Evolutionary conservation across 2,329 filamentous ascomycete genomes (phyloP), one percentile per base, ranked within the genome.

Genomic region (Zopfia rhizophila): DNA sequence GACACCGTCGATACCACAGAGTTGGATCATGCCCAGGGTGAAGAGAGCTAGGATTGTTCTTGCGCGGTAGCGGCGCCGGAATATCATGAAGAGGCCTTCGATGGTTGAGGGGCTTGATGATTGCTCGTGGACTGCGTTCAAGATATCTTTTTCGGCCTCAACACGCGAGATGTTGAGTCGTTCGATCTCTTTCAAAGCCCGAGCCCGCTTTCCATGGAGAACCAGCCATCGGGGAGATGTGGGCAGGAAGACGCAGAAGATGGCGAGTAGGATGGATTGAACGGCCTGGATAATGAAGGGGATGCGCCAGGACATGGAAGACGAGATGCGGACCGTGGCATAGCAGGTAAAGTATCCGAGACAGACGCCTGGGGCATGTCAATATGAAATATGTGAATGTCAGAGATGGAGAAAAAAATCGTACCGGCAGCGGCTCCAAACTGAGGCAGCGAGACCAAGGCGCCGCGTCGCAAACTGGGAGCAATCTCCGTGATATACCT

Each of bases 261-360:
- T 31, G 1, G 39, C 41, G 4, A 44, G 39, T 3, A 40, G 49
- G 14, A 51, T 3, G 7, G 56, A 45, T 23, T 80, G 48, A 4
- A 61, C 37, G 0, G 75, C 70, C 49, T 80, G 74, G 1, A 85
- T 57, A 0, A 81, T 67, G 42, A 80, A 85, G 0, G 84, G 83
- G 0, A 81, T 61, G 2, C 82, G 73, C 83, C 83, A 86, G 1
- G 82, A 76, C 13, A 81, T 61, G 2, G 76, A 77, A 2, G 44
- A 47, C 1, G 65, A 24, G 7, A 84, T 71, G 1, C 66, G 57
- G 0, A 78, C 72, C 16, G 76, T 80, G 6, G 80, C 82, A 52
- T 86, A 86, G 62, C 82, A 85, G 8, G 75, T 78, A 53, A 87
- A 87, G 53, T 83, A 86, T 0, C 84, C 84, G 0, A 73, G n/a